Conservation (phyloP, 1,284 basidiomycete species). For the Peniophora sp. region DNA sequence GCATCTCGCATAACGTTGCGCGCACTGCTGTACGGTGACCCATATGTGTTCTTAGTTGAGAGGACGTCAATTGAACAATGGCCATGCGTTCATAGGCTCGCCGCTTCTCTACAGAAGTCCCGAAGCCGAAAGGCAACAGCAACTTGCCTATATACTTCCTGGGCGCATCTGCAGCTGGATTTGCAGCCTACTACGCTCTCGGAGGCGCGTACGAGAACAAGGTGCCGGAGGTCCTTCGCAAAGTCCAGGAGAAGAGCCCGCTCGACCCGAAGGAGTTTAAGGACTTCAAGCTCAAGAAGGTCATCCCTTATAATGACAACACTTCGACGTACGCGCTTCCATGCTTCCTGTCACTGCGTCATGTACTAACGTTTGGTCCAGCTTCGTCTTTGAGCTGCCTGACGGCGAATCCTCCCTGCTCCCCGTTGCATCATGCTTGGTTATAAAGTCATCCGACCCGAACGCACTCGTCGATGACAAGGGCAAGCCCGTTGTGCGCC, state of each 20-base stretch:
- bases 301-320: constrained; percentile 92
- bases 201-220: constrained; percentile 15
- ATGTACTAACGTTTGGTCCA: constrained; percentile 15
- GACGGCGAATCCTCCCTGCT: constrained; percentile 74
- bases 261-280: constrained; percentile 69
- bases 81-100: constrained; percentile 19
- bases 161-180: constrained; percentile 39
- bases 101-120: constrained; percentile 39
- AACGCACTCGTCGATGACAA: constrained; percentile 66
- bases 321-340: constrained; percentile 49
- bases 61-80: background rate
- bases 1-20: constrained; percentile 24
- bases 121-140: constrained; percentile 34
- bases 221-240: constrained; percentile 19
- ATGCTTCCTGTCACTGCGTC: background rate
- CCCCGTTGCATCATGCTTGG: constrained; percentile 66
- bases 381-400: constrained; percentile 84
- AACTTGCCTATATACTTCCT: constrained; percentile 43
- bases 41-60: background rate
- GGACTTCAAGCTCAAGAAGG: constrained; percentile 77
- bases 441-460: constrained; percentile 49
- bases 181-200: constrained; percentile 46
- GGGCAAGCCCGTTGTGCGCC: constrained; percentile 84
- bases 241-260: constrained; percentile 48
- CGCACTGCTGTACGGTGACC: constrained; percentile 31